Evolutionary conservation across 768 basidiomycete species (phyloP).

Genomic region (Leucosporidium scottii): DNA sequence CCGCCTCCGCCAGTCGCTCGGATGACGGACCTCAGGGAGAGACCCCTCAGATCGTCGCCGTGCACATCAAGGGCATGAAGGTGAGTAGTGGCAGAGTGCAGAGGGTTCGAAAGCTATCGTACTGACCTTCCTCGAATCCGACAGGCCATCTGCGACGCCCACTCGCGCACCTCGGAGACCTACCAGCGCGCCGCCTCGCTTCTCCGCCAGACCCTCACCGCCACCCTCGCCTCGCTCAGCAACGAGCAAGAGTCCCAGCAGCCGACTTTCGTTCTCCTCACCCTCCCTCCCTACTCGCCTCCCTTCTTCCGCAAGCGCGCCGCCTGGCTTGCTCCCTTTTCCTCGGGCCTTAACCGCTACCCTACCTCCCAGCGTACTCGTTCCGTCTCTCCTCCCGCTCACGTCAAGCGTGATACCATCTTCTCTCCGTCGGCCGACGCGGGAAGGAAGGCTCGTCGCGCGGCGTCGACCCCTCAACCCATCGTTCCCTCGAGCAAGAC

Average conservation of each 20-base stretch:
- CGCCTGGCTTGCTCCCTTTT: conserved; percentile 22
- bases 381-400: not conserved
- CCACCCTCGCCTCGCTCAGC: conserved; percentile 4
- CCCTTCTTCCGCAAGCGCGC: conserved; percentile 17
- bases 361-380: no score
- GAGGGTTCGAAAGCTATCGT: not conserved
- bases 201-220: conserved; percentile 10
- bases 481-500: conserved; percentile 20
- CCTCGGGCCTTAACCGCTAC: not conserved
- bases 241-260: not conserved
- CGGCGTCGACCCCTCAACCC: not conserved
- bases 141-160: conserved; percentile 3
- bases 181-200: conserved; percentile 12
- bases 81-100: not conserved
- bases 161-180: conserved; percentile 11
- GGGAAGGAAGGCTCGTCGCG: no score
- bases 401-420: not conserved
- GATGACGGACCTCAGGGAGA: not conserved
- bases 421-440: no score
- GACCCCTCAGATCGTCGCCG: conserved; percentile 6
- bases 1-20: not conserved
- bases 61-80: conserved; percentile 29
- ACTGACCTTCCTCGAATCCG: no score
- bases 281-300: conserved; percentile 9
- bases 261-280: conserved; percentile 4